Conservation (phyloP, 2,329 filamentous ascomycete species). For the Verticillium isaacii region DNA sequence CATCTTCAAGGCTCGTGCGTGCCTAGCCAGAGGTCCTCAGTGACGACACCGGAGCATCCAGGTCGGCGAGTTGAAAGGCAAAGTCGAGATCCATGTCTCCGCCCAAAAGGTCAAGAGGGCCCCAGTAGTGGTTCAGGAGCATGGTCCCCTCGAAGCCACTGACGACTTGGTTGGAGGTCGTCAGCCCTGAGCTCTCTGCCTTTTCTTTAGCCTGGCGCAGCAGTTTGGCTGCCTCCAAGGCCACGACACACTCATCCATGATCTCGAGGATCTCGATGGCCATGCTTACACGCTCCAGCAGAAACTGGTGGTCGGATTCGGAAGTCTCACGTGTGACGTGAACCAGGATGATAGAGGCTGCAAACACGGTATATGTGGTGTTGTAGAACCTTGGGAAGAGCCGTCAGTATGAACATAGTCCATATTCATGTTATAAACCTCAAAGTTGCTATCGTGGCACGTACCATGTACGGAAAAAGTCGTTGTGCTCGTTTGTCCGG, state of each 20-base stretch:
- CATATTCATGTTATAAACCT: not conserved
- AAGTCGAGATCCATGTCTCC: constrained; percentile 18
- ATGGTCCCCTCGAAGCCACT: constrained; percentile 11
- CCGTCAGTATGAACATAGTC: not conserved
- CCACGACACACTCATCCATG: constrained; percentile 21
- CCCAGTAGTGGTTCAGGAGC: constrained; percentile 19
- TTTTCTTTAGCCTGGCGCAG: constrained; percentile 17
- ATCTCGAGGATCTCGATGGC: constrained; percentile 18
- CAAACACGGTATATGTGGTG: constrained; percentile 22
- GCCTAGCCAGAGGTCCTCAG: not conserved
- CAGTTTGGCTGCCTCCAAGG: constrained; percentile 18
- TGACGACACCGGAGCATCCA: constrained; percentile 5
- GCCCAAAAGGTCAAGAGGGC: constrained; percentile 17
- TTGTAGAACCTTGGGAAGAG: constrained; percentile 20
- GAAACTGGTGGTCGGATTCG: constrained; percentile 11
- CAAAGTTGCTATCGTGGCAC: not conserved
- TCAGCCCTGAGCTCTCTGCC: constrained; percentile 7
- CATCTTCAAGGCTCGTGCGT: too few species aligned
- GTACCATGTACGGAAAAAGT: constrained; percentile 23
- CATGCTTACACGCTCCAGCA: constrained; percentile 16
- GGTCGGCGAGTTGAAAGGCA: constrained; percentile 15
- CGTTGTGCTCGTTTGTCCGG: constrained; percentile 20
- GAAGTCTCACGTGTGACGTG: constrained; percentile 17
- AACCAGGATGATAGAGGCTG: constrained; percentile 21
- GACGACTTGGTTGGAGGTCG: not conserved